Base-by-base conservation (phyloP, 169 alveolate genomes). In the Eimeria sp. region DNA sequence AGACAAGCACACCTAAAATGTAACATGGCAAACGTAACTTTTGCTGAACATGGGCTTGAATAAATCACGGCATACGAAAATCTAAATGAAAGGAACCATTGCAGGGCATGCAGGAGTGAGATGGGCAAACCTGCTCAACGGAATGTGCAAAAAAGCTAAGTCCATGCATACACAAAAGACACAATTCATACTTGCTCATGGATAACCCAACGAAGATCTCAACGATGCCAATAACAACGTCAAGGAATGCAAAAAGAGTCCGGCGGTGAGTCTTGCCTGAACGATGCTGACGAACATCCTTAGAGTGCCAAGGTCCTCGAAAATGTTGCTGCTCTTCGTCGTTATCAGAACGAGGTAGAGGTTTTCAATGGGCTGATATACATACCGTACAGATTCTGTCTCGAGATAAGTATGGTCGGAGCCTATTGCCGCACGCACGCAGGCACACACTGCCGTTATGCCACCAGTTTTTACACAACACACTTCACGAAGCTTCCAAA, bases 231-330 rank as follows among this genome's bases (percentile, higher is more conserved):
- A 63, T 22, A 1, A 67, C 1, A 43, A 40, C 40, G 30, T 18
- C 13, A n/a, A 65, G 40, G 22, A 0, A 18, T 27, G 72, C 49
- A 25, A 47, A 14, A 25, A 93, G 49, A 78, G 43, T 76, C 6
- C 47, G 34, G 72, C 67, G 76, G 57, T 87, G 58, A 97, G 96
- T 34, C 97, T 70, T 67, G 95, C 97, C 78, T 97, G 97, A 45
- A 97, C 96, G 16, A 98, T 98, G 95, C 98, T 97, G 75, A 98
- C 97, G 83, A 98, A 84, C 91, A 98, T 97, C 86, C 98, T 97
- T 57, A 98, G 96, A 4, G 99, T 98, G 63, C 98, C 99, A 94
- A 98, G 73, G 91, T 98, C 99, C 97, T 98, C 99, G 84, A 98
- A 97, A 58, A 98, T 98, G 97, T 98, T 98, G 82, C 98, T 97